A percentile compares a stretch with the other conserved stretches of the same genome.
Evolutionary conservation across 495 filamentous ascomycete species (phyloP).

Genomic region (Friedmanniomyces simplex): DNA sequence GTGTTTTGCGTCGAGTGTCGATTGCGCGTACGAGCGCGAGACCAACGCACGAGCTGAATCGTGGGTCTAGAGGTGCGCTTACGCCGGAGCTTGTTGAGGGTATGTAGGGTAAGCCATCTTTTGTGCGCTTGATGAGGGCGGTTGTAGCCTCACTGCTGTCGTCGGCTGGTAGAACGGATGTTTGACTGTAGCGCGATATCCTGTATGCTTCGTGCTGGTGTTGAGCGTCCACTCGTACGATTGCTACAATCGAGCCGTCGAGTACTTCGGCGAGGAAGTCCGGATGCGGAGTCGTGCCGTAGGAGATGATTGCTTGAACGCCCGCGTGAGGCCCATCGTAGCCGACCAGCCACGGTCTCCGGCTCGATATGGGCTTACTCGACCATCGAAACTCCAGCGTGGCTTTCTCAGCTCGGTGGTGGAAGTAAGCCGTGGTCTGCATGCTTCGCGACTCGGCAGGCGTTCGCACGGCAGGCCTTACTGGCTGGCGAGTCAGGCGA

Average conservation of each 20-base stretch:
- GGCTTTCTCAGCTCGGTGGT: conserved; percentile 6
- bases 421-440: conserved; percentile 73
- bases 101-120: conserved; percentile 20
- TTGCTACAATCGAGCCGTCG: conserved; percentile 47
- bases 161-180: neutral
- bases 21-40: conserved; percentile 47
- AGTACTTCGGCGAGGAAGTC: conserved; percentile 42
- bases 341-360: conserved; percentile 44
- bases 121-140: conserved; percentile 10
- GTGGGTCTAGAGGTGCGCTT: conserved; percentile 32
- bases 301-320: conserved; percentile 42
- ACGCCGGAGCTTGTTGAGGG: conserved; percentile 1
- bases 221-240: conserved; percentile 44
- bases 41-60: conserved; percentile 32
- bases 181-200: neutral
- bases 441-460: conserved; percentile 62
- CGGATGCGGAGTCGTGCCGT: conserved; percentile 40
- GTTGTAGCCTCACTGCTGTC: neutral
- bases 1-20: conserved; percentile 32
- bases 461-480: conserved; percentile 37
- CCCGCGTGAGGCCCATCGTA: conserved; percentile 44
- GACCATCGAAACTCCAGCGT: conserved; percentile 44
- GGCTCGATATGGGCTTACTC: conserved; percentile 37
- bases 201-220: neutral
- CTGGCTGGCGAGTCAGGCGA: conserved; percentile 6